Evolutionary conservation across 2,329 filamentous ascomycete genomes (phyloP), one percentile per base, ranked within the genome.

Genomic region (Clarireedia hainanense): DNA sequence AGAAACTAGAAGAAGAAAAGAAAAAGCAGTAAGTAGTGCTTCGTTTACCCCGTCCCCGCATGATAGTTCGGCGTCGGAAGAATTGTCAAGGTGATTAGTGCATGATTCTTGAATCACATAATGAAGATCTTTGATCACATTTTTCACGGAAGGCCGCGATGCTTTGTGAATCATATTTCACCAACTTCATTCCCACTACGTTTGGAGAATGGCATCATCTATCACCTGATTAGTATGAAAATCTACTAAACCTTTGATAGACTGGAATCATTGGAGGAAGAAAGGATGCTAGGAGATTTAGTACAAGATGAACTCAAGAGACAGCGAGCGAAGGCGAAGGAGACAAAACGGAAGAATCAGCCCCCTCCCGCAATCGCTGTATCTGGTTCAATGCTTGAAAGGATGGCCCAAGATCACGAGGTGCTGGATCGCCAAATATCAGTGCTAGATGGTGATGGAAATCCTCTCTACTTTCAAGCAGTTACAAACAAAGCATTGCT

Each of bases 301-400:
- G 80, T 92, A 6, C 80, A 87, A 58, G 82, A 89, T 62, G 86
- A 92, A 65, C 75, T 89, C 55, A 80, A 80, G 56, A 80, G 85
- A 43, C 84, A 88, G 63, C 79, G 80, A 60, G 83, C 79, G 61
- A 83, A 80, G 64, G 80, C 76, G 15, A 83, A 80, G 65, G 81
- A 90, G 62, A 76, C 78, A 15, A 85, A 84, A 65, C 78, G 80
- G 59, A 85, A 81, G 64, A 82, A 79, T 58, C 77, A 76, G 47
- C 70, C 74, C 40, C 62, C 66, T 27, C 51, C 63, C 20, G 54
- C 58, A 10, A 47, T 57, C 15, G 39, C 63, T 6, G 73, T 62
- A 7, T 52, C 56, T 7, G 54, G 65, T 43, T 52, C 53, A 7
- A 60, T 58, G 15, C 60, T 62, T 36, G 63, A 62, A 27, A 61